Evolutionary conservation across 2,329 filamentous ascomycete species (phyloP), one percentile per base, ranked within the genome.

Genomic region (Alternaria hordeiaustralica): DNA sequence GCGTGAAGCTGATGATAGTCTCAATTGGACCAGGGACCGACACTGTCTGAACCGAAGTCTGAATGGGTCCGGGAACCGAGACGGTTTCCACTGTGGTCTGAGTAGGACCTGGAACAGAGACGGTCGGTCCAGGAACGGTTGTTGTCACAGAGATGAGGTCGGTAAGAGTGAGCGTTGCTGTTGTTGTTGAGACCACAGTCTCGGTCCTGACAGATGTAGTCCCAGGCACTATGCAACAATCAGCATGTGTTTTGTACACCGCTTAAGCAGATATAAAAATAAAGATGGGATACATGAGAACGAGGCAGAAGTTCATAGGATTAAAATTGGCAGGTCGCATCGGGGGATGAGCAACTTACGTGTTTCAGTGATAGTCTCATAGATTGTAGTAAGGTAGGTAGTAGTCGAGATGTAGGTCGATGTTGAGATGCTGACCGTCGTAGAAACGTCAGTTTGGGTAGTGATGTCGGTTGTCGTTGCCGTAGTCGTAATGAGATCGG

Each of bases 91-190:
- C 23, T 6, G 47, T 21, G 18, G 66, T 67, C 46, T 65, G 43
- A 11, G 61, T 68, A 15, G 70, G 70, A 12, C 71, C 71, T 13
- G 67, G 67, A 21, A 73, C 46, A 5, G 63, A 63, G 3, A 63
- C 20, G 2, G 41, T 56, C n/a, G 56, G 60, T 6, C 60, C 60
- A 12, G 60, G 56, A 3, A 64, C 20, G 3, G 63, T 63, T 10
- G 55, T 36, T 4, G 55, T 66, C 7, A 66, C 47, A 5, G 64
- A 43, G 9, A 66, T 57, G 13, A 45, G 51, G 21, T 59, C 50
- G 10, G 61, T 64, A 2, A 66, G 33, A 12, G 61, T 66, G 15
- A 60, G 41, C 13, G 51, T 64, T 13, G 25, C 43, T 5, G 70
- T 62, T 2, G 67, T 60, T 36, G 58, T 62, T 3, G 64, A 65